A percentile compares a stretch with the other conserved stretches of the same genome.
Evolutionary conservation across 2,329 filamentous ascomycete genomes (phyloP).

Genomic region (Emericellopsis atlantica): DNA sequence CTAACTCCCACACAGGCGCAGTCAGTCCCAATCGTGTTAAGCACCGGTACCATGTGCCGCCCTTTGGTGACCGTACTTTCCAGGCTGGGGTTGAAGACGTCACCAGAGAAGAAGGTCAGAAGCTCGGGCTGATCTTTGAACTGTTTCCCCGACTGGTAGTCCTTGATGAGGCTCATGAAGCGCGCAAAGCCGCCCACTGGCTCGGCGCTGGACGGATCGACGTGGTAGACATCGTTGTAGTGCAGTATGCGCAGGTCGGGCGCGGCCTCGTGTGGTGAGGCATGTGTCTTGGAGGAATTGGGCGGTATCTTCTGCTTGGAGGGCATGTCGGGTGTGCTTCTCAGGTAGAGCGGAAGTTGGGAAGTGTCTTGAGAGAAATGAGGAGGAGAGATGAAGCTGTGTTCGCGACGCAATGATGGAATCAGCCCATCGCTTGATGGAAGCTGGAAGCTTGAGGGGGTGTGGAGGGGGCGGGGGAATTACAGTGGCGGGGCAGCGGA

Average conservation of each 20-base stretch:
- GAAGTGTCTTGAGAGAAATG: too few relatives aligned
- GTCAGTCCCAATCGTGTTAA: constrained; percentile 67
- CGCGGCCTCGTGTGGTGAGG: not conserved
- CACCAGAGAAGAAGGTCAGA: constrained; percentile 77
- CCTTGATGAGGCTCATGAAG: constrained; percentile 66
- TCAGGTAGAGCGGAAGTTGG: too few relatives aligned
- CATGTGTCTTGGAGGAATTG: not conserved
- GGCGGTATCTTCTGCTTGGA: constrained; percentile 3
- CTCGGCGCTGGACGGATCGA: constrained; percentile 63
- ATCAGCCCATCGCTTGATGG: too few relatives aligned
- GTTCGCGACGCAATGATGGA: too few relatives aligned
- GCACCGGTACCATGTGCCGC: constrained; percentile 74
- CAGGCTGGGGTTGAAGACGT: constrained; percentile 84
- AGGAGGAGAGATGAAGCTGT: too few relatives aligned
- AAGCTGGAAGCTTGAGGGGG: too few relatives aligned
- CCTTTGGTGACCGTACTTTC: constrained; percentile 87
- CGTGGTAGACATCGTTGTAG: constrained; percentile 91
- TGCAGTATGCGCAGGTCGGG: constrained; percentile 75
- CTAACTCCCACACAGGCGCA: constrained; percentile 68
- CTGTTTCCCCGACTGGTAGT: constrained; percentile 53
- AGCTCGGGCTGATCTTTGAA: constrained; percentile 53
- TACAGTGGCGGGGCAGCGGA: too few relatives aligned
- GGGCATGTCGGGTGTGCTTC: constrained; percentile 1
- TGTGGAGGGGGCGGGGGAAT: too few relatives aligned
- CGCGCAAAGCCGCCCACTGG: constrained; percentile 71